Percentiles rank a stretch among this genome's conserved stretches.
These are phyloP conservation scores for Asterionellopsis glacialis DNA, from an alignment of 108 stramenopile species.

Conservation along the genomic window DNA sequence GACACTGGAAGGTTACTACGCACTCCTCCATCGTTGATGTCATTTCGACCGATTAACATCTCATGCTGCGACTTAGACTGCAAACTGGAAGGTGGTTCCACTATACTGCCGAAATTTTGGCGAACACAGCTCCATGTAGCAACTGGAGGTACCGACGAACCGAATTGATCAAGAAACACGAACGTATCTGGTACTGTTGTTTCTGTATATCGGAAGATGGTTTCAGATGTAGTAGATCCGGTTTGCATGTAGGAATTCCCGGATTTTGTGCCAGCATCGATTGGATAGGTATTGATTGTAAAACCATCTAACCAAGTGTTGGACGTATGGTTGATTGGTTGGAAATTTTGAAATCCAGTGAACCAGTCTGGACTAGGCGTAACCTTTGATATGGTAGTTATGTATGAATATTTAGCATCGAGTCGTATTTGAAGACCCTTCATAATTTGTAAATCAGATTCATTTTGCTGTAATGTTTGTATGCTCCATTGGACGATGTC, in stretches of 20 bases:
- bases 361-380: constrained; percentile 49
- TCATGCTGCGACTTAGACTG: too few relatives aligned
- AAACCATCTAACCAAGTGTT: constrained; percentile 36
- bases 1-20: background rate
- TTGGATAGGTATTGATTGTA: constrained; percentile 32
- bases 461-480: background rate
- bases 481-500: background rate
- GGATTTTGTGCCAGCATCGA: constrained; percentile 46
- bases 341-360: constrained; percentile 36
- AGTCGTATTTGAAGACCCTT: background rate
- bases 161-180: background rate
- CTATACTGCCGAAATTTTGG: too few relatives aligned
- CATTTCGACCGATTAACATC: too few relatives aligned
- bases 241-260: constrained; percentile 27
- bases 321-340: constrained; percentile 13
- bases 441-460: too few relatives aligned
- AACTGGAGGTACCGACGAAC: background rate
- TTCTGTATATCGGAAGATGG: constrained; percentile 14
- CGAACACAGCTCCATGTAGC: constrained; percentile 1
- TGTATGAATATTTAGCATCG: constrained; percentile 19
- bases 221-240: background rate
- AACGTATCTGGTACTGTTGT: background rate
- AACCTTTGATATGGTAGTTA: constrained; percentile 33
- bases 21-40: too few relatives aligned
- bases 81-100: too few relatives aligned